Conservation (phyloP, 2,329 filamentous ascomycete genomes). For the Hypoxylon sp. region DNA sequence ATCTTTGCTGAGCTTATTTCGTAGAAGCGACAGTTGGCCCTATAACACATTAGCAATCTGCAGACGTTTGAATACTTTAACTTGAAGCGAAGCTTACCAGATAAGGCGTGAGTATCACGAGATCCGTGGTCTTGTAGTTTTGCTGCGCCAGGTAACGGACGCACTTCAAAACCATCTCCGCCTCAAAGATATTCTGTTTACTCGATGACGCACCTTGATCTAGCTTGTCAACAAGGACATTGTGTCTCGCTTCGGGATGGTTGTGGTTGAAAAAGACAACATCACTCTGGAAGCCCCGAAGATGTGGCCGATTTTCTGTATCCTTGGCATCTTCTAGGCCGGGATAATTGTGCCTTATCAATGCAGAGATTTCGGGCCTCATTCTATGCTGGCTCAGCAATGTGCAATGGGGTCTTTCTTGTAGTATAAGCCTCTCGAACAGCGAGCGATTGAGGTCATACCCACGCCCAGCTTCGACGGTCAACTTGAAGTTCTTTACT, state of each 20-base stretch:
- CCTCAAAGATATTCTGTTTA: constrained; percentile 75
- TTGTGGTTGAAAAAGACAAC: constrained; percentile 77
- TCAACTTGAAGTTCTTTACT: constrained; percentile 69
- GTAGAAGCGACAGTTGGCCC: constrained; percentile 72
- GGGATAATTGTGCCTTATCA: constrained; percentile 70
- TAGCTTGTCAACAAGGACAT: constrained; percentile 59
- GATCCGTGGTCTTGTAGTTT: constrained; percentile 72
- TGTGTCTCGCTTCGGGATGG: constrained; percentile 62
- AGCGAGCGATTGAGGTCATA: constrained; percentile 76
- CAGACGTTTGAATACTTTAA: background rate
- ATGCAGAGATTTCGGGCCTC: constrained; percentile 74
- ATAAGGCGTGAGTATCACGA: constrained; percentile 80
- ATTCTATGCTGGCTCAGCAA: constrained; percentile 76
- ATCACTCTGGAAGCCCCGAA: constrained; percentile 69
- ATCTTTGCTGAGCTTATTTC: constrained; percentile 63
- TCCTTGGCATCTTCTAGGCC: constrained; percentile 66
- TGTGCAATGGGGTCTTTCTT: constrained; percentile 65
- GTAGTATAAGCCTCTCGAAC: constrained; percentile 74
- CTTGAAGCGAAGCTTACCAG: constrained; percentile 52
- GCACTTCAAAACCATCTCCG: constrained; percentile 71
- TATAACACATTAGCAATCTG: constrained; percentile 14
- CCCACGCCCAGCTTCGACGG: constrained; percentile 72
- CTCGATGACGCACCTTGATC: constrained; percentile 64
- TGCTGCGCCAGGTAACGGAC: constrained; percentile 78
- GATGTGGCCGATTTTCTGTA: constrained; percentile 59